Conservation (phyloP, 768 basidiomycete species). For the Boletus vermiculosoides region DNA sequence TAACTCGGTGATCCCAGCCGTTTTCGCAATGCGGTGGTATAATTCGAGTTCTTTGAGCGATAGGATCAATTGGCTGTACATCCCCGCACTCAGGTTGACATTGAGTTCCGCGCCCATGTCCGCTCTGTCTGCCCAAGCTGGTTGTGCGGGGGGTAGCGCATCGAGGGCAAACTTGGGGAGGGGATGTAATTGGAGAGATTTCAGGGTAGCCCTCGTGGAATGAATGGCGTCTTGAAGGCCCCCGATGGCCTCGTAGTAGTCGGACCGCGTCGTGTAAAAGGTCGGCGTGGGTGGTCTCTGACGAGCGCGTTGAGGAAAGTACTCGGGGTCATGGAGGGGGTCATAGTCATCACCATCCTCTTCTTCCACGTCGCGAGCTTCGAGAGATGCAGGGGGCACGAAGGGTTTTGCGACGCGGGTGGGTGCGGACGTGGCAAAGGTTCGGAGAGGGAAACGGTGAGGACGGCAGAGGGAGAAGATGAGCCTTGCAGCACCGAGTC, state of each 20-base stretch:
- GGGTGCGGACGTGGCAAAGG: conserved; percentile 10
- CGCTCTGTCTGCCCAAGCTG: conserved; percentile 66
- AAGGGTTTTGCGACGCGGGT: conserved; percentile 11
- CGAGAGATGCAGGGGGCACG: conserved; percentile 29
- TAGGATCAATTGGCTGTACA: conserved; percentile 62
- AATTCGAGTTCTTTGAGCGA: conserved; percentile 69
- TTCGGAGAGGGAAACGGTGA: conserved; percentile 1
- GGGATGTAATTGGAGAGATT: conserved; percentile 67
- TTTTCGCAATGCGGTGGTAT: conserved; percentile 37
- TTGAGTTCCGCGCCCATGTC: conserved; percentile 60
- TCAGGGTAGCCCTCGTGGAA: conserved; percentile 57
- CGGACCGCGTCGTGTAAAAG: conserved; percentile 80
- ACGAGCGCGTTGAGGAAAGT: conserved; percentile 5
- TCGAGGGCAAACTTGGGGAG: conserved; percentile 69
- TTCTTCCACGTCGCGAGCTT: conserved; percentile 7
- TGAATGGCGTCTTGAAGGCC: conserved; percentile 64
- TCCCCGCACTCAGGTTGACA: conserved; percentile 60
- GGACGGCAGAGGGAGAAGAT: conserved; percentile 4
- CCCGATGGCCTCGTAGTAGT: conserved; percentile 70
- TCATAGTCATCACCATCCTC: background rate
- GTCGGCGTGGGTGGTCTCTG: conserved; percentile 61
- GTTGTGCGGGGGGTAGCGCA: conserved; percentile 54
- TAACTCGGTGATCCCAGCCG: conserved; percentile 41
- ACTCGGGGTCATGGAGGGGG: conserved; percentile 5
- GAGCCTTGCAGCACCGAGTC: conserved; percentile 7